Evolutionary conservation across 768 basidiomycete species (phyloP).

Genomic region (Obba rivulosa): DNA sequence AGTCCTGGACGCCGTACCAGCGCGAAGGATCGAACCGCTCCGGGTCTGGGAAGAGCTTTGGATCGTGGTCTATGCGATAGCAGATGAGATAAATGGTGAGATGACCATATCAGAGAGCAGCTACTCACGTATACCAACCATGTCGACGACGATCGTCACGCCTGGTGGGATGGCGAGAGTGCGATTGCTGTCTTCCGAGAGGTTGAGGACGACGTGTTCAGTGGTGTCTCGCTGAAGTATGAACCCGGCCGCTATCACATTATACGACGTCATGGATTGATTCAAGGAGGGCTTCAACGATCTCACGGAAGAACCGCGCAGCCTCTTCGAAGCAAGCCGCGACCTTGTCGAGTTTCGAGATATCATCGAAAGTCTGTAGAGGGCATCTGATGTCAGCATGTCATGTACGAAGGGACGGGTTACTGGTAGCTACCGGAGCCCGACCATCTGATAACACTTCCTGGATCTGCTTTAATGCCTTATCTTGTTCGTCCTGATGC

Average conservation of each 20-base stretch:
- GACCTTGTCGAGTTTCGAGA: conserved; percentile 1
- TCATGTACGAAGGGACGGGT: background rate
- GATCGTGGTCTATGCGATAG: conserved; percentile 21
- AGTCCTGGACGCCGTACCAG: conserved; percentile 21
- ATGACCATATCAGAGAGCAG: background rate
- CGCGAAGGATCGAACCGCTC: conserved; percentile 21
- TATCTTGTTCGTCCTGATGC: conserved; percentile 5
- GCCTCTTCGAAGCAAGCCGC: conserved; percentile 15
- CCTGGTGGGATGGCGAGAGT: conserved; percentile 14
- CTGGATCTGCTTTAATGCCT: background rate
- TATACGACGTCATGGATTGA: no score
- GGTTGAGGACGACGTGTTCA: conserved; percentile 3
- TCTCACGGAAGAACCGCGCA: conserved; percentile 11
- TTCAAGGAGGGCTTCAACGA: background rate
- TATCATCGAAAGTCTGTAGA: conserved; percentile 5
- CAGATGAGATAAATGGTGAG: no score
- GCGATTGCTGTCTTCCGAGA: background rate
- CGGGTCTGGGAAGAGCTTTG: conserved; percentile 21
- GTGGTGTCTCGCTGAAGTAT: conserved; percentile 2
- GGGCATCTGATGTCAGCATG: conserved; percentile 1
- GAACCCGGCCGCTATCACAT: conserved; percentile 2
- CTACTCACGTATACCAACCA: conserved; percentile 21
- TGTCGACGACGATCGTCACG: conserved; percentile 17
- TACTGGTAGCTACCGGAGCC: background rate
- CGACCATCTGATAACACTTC: background rate